These are phyloP conservation scores for Phyllostachys edulis DNA, from an alignment of 176 grass and related monocot species.

Conservation along the genomic window DNA sequence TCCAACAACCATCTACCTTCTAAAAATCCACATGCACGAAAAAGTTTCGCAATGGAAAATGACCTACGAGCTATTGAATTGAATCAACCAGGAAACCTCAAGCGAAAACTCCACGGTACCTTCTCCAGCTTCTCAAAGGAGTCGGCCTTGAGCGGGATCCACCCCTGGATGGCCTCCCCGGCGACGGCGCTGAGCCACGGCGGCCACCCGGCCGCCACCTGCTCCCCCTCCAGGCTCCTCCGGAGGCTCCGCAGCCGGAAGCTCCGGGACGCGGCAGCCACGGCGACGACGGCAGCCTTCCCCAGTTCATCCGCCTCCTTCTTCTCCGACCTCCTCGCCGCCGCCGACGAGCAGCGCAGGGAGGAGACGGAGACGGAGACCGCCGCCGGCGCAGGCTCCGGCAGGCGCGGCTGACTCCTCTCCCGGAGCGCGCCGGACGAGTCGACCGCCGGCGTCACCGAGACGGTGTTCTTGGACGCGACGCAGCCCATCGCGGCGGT, in stretches of 20 bases:
- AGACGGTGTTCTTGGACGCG: constrained; percentile 76
- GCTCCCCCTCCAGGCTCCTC: constrained; percentile 85
- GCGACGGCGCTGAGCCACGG: constrained; percentile 86
- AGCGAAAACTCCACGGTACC: constrained; percentile 57
- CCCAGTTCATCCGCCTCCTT: constrained; percentile 38
- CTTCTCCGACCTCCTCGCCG: constrained; percentile 42
- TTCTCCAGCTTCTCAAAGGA: constrained; percentile 89
- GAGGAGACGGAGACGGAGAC: neutral
- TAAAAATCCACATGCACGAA: constrained; percentile 23
- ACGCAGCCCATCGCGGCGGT: constrained; percentile 74
- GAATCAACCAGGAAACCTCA: constrained; percentile 11
- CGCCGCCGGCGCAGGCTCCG: neutral
- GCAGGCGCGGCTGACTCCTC: neutral
- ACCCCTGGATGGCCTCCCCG: constrained; percentile 90
- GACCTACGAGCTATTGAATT: constrained; percentile 33
- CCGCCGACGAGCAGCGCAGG: constrained; percentile 30
- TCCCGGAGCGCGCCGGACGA: constrained; percentile 45
- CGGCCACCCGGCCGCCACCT: constrained; percentile 96
- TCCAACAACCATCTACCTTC: constrained; percentile 13
- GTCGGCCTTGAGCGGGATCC: constrained; percentile 88
- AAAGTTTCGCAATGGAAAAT: constrained; percentile 31
- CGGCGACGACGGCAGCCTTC: constrained; percentile 28
- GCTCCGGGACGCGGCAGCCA: constrained; percentile 36
- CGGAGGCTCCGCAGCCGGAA: constrained; percentile 72
- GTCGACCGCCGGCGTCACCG: constrained; percentile 61